A percentile compares a stretch with the other conserved stretches of the same genome.
Conservation (phyloP, 2,329 filamentous ascomycete species). For the Leptographium procerum region DNA sequence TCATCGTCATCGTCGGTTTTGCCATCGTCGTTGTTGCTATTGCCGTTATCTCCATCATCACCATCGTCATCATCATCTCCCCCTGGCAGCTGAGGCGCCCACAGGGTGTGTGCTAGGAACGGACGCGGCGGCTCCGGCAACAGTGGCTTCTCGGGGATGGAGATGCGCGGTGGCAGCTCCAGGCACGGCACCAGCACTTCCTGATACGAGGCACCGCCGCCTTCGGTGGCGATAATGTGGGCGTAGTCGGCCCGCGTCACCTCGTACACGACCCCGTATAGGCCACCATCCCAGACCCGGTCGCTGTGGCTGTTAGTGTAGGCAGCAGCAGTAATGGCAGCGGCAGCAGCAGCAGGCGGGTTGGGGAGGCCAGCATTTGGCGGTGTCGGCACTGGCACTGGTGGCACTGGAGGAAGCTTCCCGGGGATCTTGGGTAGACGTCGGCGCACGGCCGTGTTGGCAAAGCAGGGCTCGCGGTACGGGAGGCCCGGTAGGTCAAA, state of each 20-base stretch:
- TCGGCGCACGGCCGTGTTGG: constrained; percentile 57
- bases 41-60: constrained; percentile 19
- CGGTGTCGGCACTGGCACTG: constrained; percentile 11
- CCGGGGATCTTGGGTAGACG: constrained; percentile 33
- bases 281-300: constrained; percentile 60
- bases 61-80: constrained; percentile 13
- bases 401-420: constrained; percentile 16
- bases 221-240: constrained; percentile 82
- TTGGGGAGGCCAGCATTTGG: constrained; percentile 3
- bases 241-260: constrained; percentile 74
- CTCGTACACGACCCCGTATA: constrained; percentile 93
- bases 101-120: constrained; percentile 79
- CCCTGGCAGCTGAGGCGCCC: constrained; percentile 47
- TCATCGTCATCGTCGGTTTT: constrained; percentile 8
- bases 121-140: constrained; percentile 39
- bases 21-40: constrained; percentile 7
- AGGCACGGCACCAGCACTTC: constrained; percentile 75
- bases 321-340: not conserved
- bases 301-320: constrained; percentile 32
- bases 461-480: constrained; percentile 86
- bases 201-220: constrained; percentile 72
- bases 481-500: constrained; percentile 82
- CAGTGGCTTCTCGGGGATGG: constrained; percentile 56
- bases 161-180: constrained; percentile 43
- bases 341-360: constrained; percentile 1